phyloP scores from a whole-genome alignment of 2,329 filamentous ascomycete species.

The Curvularia spicifera region DNA sequence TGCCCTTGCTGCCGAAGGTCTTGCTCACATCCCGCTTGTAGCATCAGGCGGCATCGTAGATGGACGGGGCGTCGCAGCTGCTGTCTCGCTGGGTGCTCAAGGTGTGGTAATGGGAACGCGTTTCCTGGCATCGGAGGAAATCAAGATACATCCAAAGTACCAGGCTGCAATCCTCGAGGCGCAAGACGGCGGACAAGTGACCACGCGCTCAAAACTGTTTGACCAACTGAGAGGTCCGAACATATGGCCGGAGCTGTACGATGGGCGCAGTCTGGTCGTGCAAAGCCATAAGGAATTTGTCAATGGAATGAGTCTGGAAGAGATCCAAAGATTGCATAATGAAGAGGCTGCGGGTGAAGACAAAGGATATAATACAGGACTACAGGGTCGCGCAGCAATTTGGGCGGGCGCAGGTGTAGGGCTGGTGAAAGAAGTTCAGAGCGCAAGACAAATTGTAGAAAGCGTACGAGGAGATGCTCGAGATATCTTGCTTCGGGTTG shows the following conservation, averaged over 20 bases:
- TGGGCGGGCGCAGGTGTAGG: slow-evolving; percentile 66
- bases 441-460: slow-evolving; percentile 60
- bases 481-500: slow-evolving; percentile 37
- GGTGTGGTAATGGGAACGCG: slow-evolving; percentile 70
- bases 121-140: slow-evolving; percentile 63
- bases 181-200: slow-evolving; percentile 58
- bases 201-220: slow-evolving; percentile 58
- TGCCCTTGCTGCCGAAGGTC: slow-evolving; percentile 50
- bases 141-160: slow-evolving; percentile 54
- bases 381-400: slow-evolving; percentile 62
- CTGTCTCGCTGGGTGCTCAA: slow-evolving; percentile 59
- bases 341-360: slow-evolving; percentile 58
- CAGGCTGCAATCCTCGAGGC: slow-evolving; percentile 55
- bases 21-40: slow-evolving; percentile 49
- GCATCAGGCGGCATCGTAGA: slow-evolving; percentile 68
- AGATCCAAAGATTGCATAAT: slow-evolving; percentile 53
- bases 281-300: slow-evolving; percentile 54
- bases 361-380: slow-evolving; percentile 58
- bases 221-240: slow-evolving; percentile 62
- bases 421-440: slow-evolving; percentile 58
- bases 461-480: slow-evolving; percentile 49
- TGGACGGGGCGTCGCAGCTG: slow-evolving; percentile 64
- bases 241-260: slow-evolving; percentile 65
- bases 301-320: slow-evolving; percentile 50
- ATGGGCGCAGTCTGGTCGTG: slow-evolving; percentile 64